These are phyloP conservation scores for Ascoidea tarda DNA, from an alignment of 805 yeast species.

Conservation along the genomic window DNA sequence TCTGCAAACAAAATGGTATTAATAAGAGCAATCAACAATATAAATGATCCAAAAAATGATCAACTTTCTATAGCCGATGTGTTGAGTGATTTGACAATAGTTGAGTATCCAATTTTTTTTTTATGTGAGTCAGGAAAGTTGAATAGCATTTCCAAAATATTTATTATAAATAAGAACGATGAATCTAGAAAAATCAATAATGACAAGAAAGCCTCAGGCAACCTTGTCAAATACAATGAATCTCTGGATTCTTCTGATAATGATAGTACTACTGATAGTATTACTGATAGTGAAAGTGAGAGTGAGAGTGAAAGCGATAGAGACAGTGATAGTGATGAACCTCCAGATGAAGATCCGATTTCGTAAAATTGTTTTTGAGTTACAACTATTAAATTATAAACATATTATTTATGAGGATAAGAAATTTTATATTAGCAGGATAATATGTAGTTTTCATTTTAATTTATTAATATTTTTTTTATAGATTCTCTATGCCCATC, in stretches of 20 bases:
- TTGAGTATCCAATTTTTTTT: conserved; percentile 9
- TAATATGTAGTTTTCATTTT: too few relatives aligned
- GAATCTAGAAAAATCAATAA: neutral
- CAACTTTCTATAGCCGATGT: neutral
- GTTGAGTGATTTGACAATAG: conserved; percentile 1
- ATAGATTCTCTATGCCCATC: too few relatives aligned
- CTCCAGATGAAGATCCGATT: neutral
- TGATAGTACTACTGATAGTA: neutral
- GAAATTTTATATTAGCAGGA: too few relatives aligned
- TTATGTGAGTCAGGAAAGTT: neutral
- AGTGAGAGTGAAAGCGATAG: neutral
- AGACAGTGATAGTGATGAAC: neutral
- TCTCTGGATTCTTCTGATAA: neutral
- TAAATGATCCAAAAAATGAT: neutral
- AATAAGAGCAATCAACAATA: neutral
- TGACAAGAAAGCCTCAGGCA: too few relatives aligned
- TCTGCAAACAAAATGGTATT: neutral
- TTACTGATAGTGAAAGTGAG: neutral
- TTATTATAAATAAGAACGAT: neutral
- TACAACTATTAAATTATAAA: too few relatives aligned
- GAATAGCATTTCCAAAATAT: neutral
- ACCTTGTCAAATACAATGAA: neutral
- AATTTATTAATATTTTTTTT: too few relatives aligned
- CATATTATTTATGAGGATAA: too few relatives aligned
- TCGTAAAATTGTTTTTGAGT: neutral